A percentile compares a stretch with the other conserved stretches of the same genome.
phyloP scores from a whole-genome alignment of 768 basidiomycete species.

The Leccinum subtestaceum region DNA sequence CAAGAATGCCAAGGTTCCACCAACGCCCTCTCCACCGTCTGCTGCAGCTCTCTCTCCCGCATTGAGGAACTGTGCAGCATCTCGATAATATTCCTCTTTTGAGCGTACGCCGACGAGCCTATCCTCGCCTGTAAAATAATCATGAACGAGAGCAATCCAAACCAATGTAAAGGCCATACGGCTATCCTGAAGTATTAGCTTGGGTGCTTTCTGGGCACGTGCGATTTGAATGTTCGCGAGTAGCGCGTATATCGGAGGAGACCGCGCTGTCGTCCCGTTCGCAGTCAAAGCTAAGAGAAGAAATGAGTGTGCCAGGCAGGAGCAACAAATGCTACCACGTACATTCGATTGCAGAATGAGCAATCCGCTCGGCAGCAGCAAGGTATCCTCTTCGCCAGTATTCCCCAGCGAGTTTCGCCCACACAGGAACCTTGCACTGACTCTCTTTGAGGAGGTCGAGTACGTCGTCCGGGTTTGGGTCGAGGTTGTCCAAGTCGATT shows the following conservation, averaged over 20 bases:
- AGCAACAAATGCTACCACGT: conserved; percentile 24
- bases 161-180: conserved; percentile 44
- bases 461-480: conserved; percentile 73
- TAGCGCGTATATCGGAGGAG: conserved; percentile 75
- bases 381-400: conserved; percentile 81
- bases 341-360: conserved; percentile 65
- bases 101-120: conserved; percentile 53
- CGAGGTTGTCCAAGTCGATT: conserved; percentile 85
- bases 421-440: conserved; percentile 68
- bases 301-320: conserved; percentile 2
- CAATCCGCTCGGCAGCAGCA: conserved; percentile 75
- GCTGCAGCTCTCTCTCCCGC: conserved; percentile 49
- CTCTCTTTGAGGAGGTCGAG: conserved; percentile 70
- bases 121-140: conserved; percentile 54
- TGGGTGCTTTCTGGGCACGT: conserved; percentile 80
- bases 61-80: conserved; percentile 70
- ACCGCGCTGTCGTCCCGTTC: conserved; percentile 46
- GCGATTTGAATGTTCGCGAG: conserved; percentile 85
- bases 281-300: conserved; percentile 46
- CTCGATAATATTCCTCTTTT: conserved; percentile 66
- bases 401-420: conserved; percentile 83
- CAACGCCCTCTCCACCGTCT: conserved; percentile 58
- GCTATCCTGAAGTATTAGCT: conserved; percentile 66
- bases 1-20: conserved; percentile 57
- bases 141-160: neutral